Base-by-base conservation (phyloP, 176 grass and related monocot genomes). In the Triticum urartu region DNA sequence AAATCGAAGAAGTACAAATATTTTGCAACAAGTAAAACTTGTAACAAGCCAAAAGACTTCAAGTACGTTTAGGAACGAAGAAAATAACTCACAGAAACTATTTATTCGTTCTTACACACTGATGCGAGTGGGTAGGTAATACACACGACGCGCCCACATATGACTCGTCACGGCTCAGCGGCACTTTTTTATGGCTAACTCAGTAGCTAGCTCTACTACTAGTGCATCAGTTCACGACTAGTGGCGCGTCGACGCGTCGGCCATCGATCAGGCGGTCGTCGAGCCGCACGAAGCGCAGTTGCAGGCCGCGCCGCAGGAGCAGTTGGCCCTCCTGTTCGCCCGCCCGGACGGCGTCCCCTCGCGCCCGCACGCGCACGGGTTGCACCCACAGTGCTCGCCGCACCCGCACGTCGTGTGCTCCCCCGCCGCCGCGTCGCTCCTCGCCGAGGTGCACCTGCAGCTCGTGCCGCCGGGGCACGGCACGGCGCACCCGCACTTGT, bases 401-500 rank as follows among this genome's bases (percentile, higher is more conserved):
- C 92, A 94, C 10, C 64, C 9, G 86, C 92, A 94, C 45, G 92
- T 91, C 22, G 92, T 67, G 80, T 85, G 87, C 40, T 84, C 81
- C 85, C 4, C 82, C 82, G 6, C 78, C n/a, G 61, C 28, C 75
- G 75, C 50, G 36, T 33, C 13, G 20, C 61, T 24, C 72, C 42
- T 48, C 42, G 72, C 40, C 63, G 72, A 79, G 45, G 62, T 34
- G 84, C 89, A 90, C 90, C 83, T 86, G 89, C 92, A 94, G 14
- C 54, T 72, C n/a, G 17, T 35, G 34, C 89, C 92, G 68, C 87
- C 89, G 25, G 80, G 89, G 82, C 89, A 94, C 7, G 92, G 92
- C 3, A 94, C 87, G 40, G 63, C 54, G 85, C 92, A 94, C 39
- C 92, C 92, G 77, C 92, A 94, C 89, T 84, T 94, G 30, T 94